phyloP scores from a whole-genome alignment of 1,139 yeast genomes.

The Debaryomycetaceae sp. region DNA sequence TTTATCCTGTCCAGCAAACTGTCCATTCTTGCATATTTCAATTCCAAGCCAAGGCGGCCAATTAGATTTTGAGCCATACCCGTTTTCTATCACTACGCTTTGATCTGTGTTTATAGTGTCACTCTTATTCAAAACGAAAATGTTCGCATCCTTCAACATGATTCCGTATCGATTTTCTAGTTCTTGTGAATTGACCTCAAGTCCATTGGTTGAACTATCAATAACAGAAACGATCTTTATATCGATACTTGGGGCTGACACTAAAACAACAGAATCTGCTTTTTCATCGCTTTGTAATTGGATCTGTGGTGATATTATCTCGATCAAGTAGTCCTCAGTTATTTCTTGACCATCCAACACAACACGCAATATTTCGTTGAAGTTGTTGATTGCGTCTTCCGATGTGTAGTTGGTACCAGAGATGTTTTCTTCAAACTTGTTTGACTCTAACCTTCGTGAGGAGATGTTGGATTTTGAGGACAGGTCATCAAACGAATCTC shows the following conservation, averaged over 20 bases:
- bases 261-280: conserved; percentile 55
- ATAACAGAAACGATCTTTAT: conserved; percentile 37
- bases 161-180: conserved; percentile 39
- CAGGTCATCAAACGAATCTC: conserved; percentile 5
- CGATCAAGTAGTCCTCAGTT: conserved; percentile 63
- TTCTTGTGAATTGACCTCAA: conserved; percentile 21
- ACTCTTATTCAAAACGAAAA: conserved; percentile 35
- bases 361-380: conserved; percentile 51
- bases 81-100: conserved; percentile 18
- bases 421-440: not conserved
- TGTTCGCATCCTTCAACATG: conserved; percentile 35
- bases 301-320: conserved; percentile 81
- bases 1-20: conserved; percentile 34
- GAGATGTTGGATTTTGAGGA: not conserved
- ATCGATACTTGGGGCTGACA: conserved; percentile 39
- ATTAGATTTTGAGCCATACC: conserved; percentile 34
- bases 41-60: conserved; percentile 52
- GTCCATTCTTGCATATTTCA: conserved; percentile 38
- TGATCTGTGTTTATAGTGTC: conserved; percentile 13
- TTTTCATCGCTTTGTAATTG: conserved; percentile 69
- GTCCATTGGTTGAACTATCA: conserved; percentile 19
- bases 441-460: not conserved
- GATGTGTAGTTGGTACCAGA: conserved; percentile 10
- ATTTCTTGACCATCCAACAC: conserved; percentile 41
- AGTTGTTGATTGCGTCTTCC: conserved; percentile 30